phyloP scores from a whole-genome alignment of 2,329 filamentous ascomycete genomes.

The Neofusicoccum sp. region DNA sequence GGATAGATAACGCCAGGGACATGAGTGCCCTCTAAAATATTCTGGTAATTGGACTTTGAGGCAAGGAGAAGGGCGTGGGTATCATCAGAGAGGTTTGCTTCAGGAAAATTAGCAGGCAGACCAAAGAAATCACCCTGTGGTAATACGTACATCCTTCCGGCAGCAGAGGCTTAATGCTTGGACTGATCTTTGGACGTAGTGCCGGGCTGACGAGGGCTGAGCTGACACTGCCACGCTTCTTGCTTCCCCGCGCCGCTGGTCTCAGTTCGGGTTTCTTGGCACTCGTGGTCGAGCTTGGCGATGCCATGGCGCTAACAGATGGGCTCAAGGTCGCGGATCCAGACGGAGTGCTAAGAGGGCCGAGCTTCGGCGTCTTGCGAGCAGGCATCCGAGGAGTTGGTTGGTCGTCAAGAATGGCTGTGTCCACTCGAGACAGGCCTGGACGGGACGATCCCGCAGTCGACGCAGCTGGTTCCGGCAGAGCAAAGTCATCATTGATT shows the following conservation, averaged over 20 bases:
- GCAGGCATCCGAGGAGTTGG: slow-evolving; percentile 63
- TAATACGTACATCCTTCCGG: slow-evolving; percentile 61
- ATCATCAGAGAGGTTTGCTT: slow-evolving; percentile 48
- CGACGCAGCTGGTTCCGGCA: slow-evolving; percentile 69
- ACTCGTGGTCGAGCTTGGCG: slow-evolving; percentile 38
- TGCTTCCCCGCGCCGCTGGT: slow-evolving; percentile 27
- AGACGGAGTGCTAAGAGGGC: slow-evolving; percentile 52
- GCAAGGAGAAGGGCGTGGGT: slow-evolving; percentile 74
- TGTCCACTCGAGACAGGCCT: slow-evolving; percentile 51
- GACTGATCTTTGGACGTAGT: slow-evolving; percentile 83
- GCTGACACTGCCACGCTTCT: slow-evolving; percentile 43
- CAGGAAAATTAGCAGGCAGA: not conserved
- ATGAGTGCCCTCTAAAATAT: slow-evolving; percentile 89
- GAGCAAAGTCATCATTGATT: slow-evolving; percentile 60
- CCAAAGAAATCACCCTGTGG: not conserved
- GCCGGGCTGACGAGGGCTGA: slow-evolving; percentile 77
- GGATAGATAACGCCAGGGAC: slow-evolving; percentile 89
- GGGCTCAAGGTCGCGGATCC: slow-evolving; percentile 47
- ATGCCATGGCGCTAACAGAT: slow-evolving; percentile 52
- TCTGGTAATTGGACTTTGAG: slow-evolving; percentile 97
- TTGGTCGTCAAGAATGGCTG: slow-evolving; percentile 47
- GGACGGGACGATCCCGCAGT: slow-evolving; percentile 46
- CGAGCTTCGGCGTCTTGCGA: slow-evolving; percentile 64
- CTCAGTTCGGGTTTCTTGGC: slow-evolving; percentile 11
- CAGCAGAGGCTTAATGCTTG: slow-evolving; percentile 87